Evolutionary conservation across 371 early-diverging fungal genomes (phyloP).

Genomic region (Actinomortierella ambigua): DNA sequence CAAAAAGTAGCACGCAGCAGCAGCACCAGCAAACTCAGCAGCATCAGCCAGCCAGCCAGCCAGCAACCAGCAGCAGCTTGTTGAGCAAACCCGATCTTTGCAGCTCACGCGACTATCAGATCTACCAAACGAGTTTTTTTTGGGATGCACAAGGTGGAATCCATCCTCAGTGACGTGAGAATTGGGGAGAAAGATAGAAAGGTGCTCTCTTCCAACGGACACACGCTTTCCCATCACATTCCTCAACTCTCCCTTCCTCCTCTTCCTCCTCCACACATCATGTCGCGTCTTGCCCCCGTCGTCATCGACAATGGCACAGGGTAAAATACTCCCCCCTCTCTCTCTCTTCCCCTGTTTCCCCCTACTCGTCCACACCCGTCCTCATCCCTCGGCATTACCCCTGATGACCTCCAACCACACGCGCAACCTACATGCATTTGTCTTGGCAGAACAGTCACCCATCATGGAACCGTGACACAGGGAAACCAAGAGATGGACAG

Average conservation of each 20-base stretch:
- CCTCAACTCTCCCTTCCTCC: not conserved
- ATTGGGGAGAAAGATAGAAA: too few relatives aligned
- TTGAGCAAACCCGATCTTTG: too few relatives aligned
- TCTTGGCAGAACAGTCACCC: not conserved
- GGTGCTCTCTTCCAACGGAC: too few relatives aligned
- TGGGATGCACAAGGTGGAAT: too few relatives aligned
- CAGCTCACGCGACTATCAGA: too few relatives aligned
- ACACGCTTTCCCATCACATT: constrained; percentile 4
- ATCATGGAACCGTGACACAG: not conserved
- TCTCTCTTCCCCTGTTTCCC: not conserved
- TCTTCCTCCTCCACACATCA: not conserved
- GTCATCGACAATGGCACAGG: constrained; percentile 96
- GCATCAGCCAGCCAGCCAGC: too few relatives aligned
- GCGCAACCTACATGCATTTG: not conserved
- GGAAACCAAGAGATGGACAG: too few relatives aligned
- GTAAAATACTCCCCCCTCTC: constrained; percentile 53
- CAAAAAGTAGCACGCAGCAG: too few relatives aligned
- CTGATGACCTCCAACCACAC: not conserved
- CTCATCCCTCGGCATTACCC: not conserved
- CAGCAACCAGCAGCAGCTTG: too few relatives aligned
- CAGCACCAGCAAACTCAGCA: too few relatives aligned
- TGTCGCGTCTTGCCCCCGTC: constrained; percentile 72
- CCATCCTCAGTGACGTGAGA: too few relatives aligned
- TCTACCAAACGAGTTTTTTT: too few relatives aligned
- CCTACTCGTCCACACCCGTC: not conserved